phyloP scores from a whole-genome alignment of 805 yeast genomes.

The Candida loeiensis region DNA sequence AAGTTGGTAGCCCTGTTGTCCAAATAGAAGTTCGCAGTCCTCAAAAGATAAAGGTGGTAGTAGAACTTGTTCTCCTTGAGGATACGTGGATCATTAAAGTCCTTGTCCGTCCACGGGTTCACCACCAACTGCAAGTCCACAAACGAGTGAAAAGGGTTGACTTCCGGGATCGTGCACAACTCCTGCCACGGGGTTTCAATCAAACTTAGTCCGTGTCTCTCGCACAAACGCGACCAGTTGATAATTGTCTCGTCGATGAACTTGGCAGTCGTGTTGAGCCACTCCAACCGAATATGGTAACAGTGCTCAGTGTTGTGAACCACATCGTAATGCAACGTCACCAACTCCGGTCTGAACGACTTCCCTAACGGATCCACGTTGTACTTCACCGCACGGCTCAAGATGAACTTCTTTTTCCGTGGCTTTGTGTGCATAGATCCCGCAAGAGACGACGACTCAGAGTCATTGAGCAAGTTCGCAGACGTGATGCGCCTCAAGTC shows the following conservation, averaged over 20 bases:
- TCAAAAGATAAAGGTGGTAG: constrained; percentile 74
- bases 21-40: constrained; percentile 66
- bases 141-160: constrained; percentile 86
- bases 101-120: constrained; percentile 67
- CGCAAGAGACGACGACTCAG: constrained; percentile 21
- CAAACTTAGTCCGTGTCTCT: constrained; percentile 68
- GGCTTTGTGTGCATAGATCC: constrained; percentile 22
- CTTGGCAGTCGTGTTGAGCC: constrained; percentile 89
- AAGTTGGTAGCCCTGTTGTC: constrained; percentile 76
- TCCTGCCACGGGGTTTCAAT: constrained; percentile 94
- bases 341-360: constrained; percentile 73
- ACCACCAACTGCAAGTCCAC: constrained; percentile 63
- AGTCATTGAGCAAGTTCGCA: constrained; percentile 9
- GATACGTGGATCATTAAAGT: constrained; percentile 41
- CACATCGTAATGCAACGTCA: constrained; percentile 83
- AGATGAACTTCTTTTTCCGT: constrained; percentile 41
- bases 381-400: constrained; percentile 63
- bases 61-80: constrained; percentile 55
- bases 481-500: constrained; percentile 22
- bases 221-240: constrained; percentile 79
- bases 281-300: constrained; percentile 84
- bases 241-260: constrained; percentile 74
- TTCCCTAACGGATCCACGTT: constrained; percentile 72
- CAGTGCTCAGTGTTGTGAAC: constrained; percentile 95
- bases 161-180: constrained; percentile 65